Conservation (phyloP, 2,329 filamentous ascomycete species). For the Aspergillus pseudoterreus region DNA sequence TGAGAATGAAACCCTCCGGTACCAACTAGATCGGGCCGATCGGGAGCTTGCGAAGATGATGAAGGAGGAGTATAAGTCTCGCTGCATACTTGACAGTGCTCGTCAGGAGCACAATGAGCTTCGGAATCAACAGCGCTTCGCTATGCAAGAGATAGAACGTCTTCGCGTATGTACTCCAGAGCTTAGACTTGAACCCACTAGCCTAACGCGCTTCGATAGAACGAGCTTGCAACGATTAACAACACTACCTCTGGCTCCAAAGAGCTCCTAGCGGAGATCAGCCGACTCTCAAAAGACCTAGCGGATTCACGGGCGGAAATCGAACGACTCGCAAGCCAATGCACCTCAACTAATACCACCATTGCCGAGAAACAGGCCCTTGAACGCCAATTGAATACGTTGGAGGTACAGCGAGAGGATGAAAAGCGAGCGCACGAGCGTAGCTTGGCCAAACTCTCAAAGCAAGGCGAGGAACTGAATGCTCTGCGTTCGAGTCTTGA, state of each 20-base stretch:
- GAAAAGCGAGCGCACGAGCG: constrained; percentile 69
- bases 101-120: constrained; percentile 43
- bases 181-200: neutral
- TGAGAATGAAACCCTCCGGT: constrained; percentile 66
- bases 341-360: constrained; percentile 60
- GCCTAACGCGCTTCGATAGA: constrained; percentile 45
- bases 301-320: constrained; percentile 58
- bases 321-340: constrained; percentile 59
- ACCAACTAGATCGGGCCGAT: constrained; percentile 57
- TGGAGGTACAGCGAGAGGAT: constrained; percentile 79
- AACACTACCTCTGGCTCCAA: constrained; percentile 65
- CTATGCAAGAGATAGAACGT: constrained; percentile 53
- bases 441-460: constrained; percentile 39
- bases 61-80: constrained; percentile 38
- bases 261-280: constrained; percentile 64
- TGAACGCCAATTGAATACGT: constrained; percentile 69
- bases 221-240: constrained; percentile 67
- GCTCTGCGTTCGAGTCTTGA: constrained; percentile 42
- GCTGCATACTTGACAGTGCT: constrained; percentile 48
- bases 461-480: constrained; percentile 39
- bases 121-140: constrained; percentile 39
- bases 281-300: constrained; percentile 58
- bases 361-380: constrained; percentile 76
- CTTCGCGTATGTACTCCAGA: constrained; percentile 46
- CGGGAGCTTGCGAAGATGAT: constrained; percentile 51